Evolutionary conservation across 805 yeast species (phyloP).

Genomic region (Candida anglica): DNA sequence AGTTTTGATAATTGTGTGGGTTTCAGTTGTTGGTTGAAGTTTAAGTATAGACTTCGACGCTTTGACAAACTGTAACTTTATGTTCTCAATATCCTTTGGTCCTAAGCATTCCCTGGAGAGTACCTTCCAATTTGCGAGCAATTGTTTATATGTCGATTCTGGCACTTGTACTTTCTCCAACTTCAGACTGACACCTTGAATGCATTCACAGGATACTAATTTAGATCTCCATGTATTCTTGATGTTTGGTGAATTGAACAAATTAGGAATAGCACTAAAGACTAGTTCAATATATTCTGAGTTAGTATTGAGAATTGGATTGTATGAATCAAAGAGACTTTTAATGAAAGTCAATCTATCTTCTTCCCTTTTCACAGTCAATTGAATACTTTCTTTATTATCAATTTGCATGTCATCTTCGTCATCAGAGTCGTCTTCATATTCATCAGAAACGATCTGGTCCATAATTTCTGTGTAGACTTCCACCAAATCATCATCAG

Average conservation of each 20-base stretch:
- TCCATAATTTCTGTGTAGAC: constrained; percentile 38
- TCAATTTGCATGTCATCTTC: constrained; percentile 22
- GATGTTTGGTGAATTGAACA: constrained; percentile 22
- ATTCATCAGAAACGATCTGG: constrained; percentile 30
- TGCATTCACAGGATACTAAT: constrained; percentile 39
- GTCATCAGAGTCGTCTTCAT: constrained; percentile 30
- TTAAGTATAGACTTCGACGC: constrained; percentile 18
- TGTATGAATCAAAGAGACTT: constrained; percentile 32
- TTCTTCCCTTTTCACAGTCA: constrained; percentile 48
- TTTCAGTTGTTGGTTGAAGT: constrained; percentile 9
- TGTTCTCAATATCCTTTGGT: constrained; percentile 50
- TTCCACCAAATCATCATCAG: constrained; percentile 24
- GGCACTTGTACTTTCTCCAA: constrained; percentile 6
- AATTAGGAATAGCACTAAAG: constrained; percentile 13
- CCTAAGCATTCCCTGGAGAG: constrained; percentile 26
- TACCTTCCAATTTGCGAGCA: constrained; percentile 23
- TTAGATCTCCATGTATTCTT: constrained; percentile 62
- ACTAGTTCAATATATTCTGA: constrained; percentile 5
- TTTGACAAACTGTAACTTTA: constrained; percentile 47
- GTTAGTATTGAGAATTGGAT: constrained; percentile 2
- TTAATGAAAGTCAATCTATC: constrained; percentile 34
- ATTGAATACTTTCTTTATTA: constrained; percentile 23
- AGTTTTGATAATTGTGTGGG: constrained; percentile 7
- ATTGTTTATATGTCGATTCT: neutral
- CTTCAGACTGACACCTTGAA: constrained; percentile 10